Evolutionary conservation across 1,139 yeast genomes (phyloP).

Genomic region (Taphrina wiesneri): DNA sequence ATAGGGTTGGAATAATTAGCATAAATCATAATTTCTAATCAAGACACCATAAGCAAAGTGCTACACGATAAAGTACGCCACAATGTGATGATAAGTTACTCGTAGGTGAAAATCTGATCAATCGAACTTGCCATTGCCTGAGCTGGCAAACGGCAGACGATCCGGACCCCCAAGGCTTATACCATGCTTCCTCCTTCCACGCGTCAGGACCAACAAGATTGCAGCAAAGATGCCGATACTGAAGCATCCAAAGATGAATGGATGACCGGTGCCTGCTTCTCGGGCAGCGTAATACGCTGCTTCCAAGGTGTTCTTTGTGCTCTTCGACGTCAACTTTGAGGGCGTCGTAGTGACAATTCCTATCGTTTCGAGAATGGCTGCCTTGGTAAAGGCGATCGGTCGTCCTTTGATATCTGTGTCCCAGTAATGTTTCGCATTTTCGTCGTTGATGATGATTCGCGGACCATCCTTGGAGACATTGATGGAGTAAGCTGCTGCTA

Average conservation of each 20-base stretch:
- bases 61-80: background rate
- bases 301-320: constrained; percentile 38
- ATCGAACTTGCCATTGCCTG: constrained; percentile 11
- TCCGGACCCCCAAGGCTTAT: background rate
- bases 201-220: constrained; percentile 19
- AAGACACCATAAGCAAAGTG: background rate
- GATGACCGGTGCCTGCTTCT: constrained; percentile 26
- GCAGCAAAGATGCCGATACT: constrained; percentile 3
- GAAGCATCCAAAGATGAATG: constrained; percentile 5
- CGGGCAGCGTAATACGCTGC: constrained; percentile 34
- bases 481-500: constrained; percentile 44
- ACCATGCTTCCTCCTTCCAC: background rate
- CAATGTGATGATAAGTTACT: no score
- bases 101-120: background rate
- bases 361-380: constrained; percentile 44
- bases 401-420: constrained; percentile 43
- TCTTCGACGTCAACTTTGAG: constrained; percentile 42
- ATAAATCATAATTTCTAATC: background rate
- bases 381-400: constrained; percentile 42
- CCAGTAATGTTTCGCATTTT: constrained; percentile 44
- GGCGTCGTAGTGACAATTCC: constrained; percentile 41
- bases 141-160: background rate
- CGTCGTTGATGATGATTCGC: constrained; percentile 45
- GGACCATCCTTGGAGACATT: constrained; percentile 40
- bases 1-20: background rate